Evolutionary conservation across 2,329 filamentous ascomycete genomes (phyloP).

Genomic region (Didymella glomerata): DNA sequence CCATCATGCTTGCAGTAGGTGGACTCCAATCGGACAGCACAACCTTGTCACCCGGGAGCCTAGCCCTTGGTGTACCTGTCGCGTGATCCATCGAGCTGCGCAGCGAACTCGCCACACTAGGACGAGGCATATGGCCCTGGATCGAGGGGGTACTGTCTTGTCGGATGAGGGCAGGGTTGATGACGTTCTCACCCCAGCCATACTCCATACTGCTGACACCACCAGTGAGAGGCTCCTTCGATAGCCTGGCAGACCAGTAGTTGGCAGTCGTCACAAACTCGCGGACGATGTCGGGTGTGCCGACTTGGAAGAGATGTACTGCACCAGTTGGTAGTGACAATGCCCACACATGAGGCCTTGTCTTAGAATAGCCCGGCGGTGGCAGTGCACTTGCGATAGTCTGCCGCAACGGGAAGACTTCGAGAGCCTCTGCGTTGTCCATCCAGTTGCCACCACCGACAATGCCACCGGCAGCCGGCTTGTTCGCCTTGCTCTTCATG

Average conservation of each 20-base stretch:
- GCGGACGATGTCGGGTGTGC: constrained; percentile 90
- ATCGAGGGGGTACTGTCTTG: constrained; percentile 48
- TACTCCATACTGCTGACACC: constrained; percentile 98
- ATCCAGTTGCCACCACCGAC: constrained; percentile 99
- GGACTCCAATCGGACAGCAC: constrained; percentile 88
- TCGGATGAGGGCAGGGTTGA: constrained; percentile 64
- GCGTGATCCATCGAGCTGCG: constrained; percentile 66
- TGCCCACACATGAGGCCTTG: constrained; percentile 91
- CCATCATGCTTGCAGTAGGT: constrained; percentile 88
- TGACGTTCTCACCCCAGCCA: constrained; percentile 88
- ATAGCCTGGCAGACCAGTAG: constrained; percentile 95
- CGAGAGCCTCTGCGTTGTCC: constrained; percentile 90
- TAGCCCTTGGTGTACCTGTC: constrained; percentile 65
- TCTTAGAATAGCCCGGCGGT: constrained; percentile 89
- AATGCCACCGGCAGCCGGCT: constrained; percentile 66
- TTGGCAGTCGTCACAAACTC: constrained; percentile 96
- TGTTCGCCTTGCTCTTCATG: constrained; percentile 67
- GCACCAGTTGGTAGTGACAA: constrained; percentile 90
- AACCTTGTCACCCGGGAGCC: constrained; percentile 84
- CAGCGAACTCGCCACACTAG: constrained; percentile 68
- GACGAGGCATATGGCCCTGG: constrained; percentile 53
- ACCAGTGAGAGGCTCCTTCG: constrained; percentile 90
- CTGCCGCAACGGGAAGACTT: constrained; percentile 86
- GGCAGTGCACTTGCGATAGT: constrained; percentile 91
- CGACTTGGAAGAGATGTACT: constrained; percentile 97